Evolutionary conservation across 306 rosid genomes (phyloP).

Genomic region (Clitoria ternatea): DNA sequence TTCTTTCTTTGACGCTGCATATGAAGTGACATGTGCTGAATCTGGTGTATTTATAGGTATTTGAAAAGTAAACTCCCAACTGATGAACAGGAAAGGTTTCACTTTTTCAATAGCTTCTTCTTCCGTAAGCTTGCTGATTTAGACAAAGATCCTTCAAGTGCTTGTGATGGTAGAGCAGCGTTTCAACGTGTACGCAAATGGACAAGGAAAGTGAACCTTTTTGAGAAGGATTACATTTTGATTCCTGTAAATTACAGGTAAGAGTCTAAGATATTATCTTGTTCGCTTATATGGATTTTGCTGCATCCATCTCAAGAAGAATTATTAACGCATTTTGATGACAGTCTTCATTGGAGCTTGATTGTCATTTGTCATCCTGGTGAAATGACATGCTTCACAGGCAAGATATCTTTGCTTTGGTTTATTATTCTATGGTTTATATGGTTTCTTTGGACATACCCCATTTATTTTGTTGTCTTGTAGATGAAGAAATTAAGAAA

Average conservation of each 20-base stretch:
- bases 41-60: slow-evolving; percentile 44
- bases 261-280: slow-evolving; percentile 18
- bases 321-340: slow-evolving; percentile 21
- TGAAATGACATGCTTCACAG: slow-evolving; percentile 43
- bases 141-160: slow-evolving; percentile 57
- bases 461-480: slow-evolving; percentile 25
- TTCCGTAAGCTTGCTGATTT: slow-evolving; percentile 80
- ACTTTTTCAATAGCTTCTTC: slow-evolving; percentile 78
- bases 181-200: slow-evolving; percentile 64
- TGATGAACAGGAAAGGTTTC: slow-evolving; percentile 41
- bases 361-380: slow-evolving; percentile 72
- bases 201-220: slow-evolving; percentile 65
- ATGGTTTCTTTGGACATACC: slow-evolving; percentile 9
- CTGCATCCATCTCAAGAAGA: slow-evolving; percentile 22
- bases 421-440: slow-evolving; percentile 19
- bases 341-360: slow-evolving; percentile 80
- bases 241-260: slow-evolving; percentile 73
- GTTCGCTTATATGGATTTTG: slow-evolving; percentile 5
- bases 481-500: slow-evolving; percentile 44
- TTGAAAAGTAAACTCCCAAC: slow-evolving; percentile 47
- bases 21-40: slow-evolving; percentile 15
- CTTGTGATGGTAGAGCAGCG: slow-evolving; percentile 58
- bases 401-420: slow-evolving; percentile 31
- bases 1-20: not conserved
- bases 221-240: slow-evolving; percentile 61